These are phyloP conservation scores for Macrotyloma uniflorum DNA, from an alignment of 306 rosid genomes.

Conservation along the genomic window DNA sequence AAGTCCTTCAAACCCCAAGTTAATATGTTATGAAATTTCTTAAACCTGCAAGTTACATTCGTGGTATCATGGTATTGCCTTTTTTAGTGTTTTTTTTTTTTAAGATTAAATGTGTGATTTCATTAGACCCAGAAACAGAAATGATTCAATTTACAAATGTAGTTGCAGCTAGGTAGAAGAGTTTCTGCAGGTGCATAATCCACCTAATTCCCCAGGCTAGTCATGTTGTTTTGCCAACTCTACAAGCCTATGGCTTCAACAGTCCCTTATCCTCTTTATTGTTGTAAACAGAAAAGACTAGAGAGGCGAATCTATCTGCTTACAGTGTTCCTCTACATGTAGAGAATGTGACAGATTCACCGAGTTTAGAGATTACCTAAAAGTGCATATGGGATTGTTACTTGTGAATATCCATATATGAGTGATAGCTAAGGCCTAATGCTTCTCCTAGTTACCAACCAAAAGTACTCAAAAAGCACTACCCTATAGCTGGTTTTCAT, in stretches of 20 bases:
- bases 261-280: background rate
- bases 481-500: background rate
- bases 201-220: background rate
- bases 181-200: background rate
- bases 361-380: background rate
- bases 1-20: background rate
- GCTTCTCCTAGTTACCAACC: background rate
- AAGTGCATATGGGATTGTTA: no score
- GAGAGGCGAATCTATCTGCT: background rate
- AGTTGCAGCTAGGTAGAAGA: background rate
- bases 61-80: no score
- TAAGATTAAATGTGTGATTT: background rate
- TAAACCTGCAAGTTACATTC: background rate
- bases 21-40: background rate
- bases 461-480: background rate
- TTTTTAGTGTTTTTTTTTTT: background rate
- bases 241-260: background rate
- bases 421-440: background rate
- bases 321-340: background rate
- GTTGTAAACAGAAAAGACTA: background rate
- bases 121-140: background rate
- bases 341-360: background rate
- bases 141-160: background rate
- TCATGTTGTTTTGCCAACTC: background rate
- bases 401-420: background rate